Evolutionary conservation across 768 basidiomycete genomes (phyloP).

Genomic region (Lyophyllum decastes): DNA sequence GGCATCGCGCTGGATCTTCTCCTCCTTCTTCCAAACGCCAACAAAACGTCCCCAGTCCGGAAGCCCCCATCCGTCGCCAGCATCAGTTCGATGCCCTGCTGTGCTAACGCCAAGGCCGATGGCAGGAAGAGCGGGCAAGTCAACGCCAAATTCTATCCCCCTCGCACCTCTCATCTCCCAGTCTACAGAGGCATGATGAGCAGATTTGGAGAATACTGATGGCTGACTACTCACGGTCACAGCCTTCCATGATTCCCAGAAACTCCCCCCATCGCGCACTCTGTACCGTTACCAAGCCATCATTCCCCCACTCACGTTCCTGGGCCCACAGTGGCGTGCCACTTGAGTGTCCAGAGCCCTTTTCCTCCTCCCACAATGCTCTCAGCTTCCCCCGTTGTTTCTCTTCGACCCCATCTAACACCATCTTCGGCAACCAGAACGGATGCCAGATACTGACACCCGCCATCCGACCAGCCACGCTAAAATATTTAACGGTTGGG

Average conservation of each 20-base stretch:
- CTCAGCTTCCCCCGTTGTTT: conserved; percentile 49
- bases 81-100: conserved; percentile 11
- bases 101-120: conserved; percentile 36
- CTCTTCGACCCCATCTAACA: conserved; percentile 84
- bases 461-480: conserved; percentile 78
- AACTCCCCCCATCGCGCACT: conserved; percentile 97
- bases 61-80: conserved; percentile 45
- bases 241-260: conserved; percentile 83
- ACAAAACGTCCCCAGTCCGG: conserved; percentile 68
- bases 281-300: conserved; percentile 89
- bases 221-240: conserved; percentile 59
- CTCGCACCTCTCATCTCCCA: conserved; percentile 93
- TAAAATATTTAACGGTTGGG: conserved; percentile 87
- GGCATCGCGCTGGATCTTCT: conserved; percentile 40
- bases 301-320: conserved; percentile 77
- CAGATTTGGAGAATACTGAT: not conserved
- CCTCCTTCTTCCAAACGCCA: conserved; percentile 59
- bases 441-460: conserved; percentile 84
- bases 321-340: conserved; percentile 45
- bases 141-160: conserved; percentile 70
- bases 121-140: conserved; percentile 52
- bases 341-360: conserved; percentile 2
- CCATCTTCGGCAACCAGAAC: conserved; percentile 94
- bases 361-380: conserved; percentile 32
- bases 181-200: conserved; percentile 38